A percentile compares a stretch with the other conserved stretches of the same genome.
Evolutionary conservation across 139 green algal genomes (phyloP).

Genomic region (Coelastrella sp.): DNA sequence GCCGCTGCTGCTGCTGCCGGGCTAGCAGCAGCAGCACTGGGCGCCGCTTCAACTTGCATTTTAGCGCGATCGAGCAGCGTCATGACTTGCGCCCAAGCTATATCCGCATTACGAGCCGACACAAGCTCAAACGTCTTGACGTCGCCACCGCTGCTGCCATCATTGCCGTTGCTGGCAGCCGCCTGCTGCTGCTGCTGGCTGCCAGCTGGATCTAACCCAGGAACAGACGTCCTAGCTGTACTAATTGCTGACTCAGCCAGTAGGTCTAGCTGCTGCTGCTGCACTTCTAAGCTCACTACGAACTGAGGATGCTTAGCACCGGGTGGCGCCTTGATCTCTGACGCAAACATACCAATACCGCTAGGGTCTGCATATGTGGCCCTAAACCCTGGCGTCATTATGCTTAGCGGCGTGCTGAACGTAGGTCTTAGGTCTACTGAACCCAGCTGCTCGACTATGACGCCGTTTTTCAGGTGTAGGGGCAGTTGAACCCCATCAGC

Average conservation of each 20-base stretch:
- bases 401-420: conserved; percentile 30
- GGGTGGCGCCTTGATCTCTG: conserved; percentile 13
- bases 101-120: conserved; percentile 28
- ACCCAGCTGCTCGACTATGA: conserved; percentile 39
- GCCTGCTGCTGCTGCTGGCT: conserved; percentile 46
- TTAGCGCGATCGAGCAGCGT: conserved; percentile 44
- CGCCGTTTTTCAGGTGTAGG: conserved; percentile 21
- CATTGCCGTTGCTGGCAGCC: not conserved
- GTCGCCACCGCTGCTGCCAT: not conserved
- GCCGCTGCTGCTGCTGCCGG: conserved; percentile 15
- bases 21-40: not conserved
- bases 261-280: not conserved
- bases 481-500: conserved; percentile 27
- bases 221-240: not conserved
- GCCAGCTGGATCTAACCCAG: not conserved
- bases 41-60: conserved; percentile 42
- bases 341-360: conserved; percentile 27
- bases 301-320: conserved; percentile 27
- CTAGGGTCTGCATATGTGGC: conserved; percentile 20
- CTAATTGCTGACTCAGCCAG: not conserved
- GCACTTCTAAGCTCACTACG: conserved; percentile 19
- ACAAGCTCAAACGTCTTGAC: conserved; percentile 14
- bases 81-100: conserved; percentile 50
- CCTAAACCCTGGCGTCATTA: conserved; percentile 37
- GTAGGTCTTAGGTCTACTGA: conserved; percentile 20